Base-by-base conservation (phyloP, 2,329 filamentous ascomycete genomes). In the Fusarium vanettenii region DNA sequence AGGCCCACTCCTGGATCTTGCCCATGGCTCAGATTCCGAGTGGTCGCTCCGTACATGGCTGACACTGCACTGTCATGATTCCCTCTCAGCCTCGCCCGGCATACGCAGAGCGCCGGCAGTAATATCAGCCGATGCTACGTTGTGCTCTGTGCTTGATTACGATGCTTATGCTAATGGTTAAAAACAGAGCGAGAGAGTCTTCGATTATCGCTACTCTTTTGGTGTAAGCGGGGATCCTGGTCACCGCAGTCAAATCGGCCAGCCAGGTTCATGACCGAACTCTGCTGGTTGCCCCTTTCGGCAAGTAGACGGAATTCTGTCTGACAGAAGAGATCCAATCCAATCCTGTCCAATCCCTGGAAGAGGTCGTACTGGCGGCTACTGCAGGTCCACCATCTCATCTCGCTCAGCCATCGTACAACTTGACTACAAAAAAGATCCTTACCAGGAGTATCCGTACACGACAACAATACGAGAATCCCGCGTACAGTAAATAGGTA, bases 241-340 rank as follows among this genome's bases (percentile, higher is more conserved):
- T 72, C 72, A 48, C 60, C 27, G 45, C 45, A 60, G 29, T n/a
- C 16, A 27, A 59, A 29, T 61, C 39, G 57, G 55, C 72, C 72
- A 72, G 68, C 72, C 65, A 74, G 61, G 62, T 71, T 63, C 60
- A 50, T 64, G 68, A 61, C 72, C 60, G 59, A 64, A 45, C 45
- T 50, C 18, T 66, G 29, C 56, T 33, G 22, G 20, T 67, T 73
- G 14, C 72, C 69, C 41, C 57, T 70, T 59, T 43, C 31, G 43
- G 72, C 29, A 74, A 70, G 35, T 50, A 60, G 9, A 50, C 25
- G 14, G 39, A 37, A 68, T 20, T 39, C 41, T 45, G 31, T 61
- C 56, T 60, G 31, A 31, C 60, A 56, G 45, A 39, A 50, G 50
- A 74, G 62, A 41, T 64, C 61, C 45, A 33, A 6, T 45, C 56